A percentile compares a stretch with the other conserved stretches of the same genome.
Evolutionary conservation across 768 basidiomycete genomes (phyloP).

Genomic region (Atractiella rhizophila): DNA sequence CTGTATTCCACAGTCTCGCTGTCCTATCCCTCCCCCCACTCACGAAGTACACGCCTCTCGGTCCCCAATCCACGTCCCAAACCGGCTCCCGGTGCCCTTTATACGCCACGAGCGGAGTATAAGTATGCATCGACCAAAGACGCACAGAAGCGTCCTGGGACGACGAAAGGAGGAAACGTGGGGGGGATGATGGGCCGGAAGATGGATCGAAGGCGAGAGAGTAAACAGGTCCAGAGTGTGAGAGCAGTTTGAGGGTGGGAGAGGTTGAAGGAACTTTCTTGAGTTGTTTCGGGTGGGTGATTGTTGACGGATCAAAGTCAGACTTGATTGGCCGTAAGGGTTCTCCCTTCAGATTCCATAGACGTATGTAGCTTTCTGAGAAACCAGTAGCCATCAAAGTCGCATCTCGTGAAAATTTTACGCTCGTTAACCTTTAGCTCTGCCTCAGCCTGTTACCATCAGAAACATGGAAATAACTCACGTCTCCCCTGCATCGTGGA

Average conservation of each 20-base stretch:
- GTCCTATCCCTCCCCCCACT: conserved; percentile 82
- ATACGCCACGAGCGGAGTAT: conserved; percentile 77
- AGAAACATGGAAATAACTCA: conserved; percentile 23
- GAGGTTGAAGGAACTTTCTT: conserved; percentile 24
- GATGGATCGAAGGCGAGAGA: conserved; percentile 78
- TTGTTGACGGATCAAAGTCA: conserved; percentile 45
- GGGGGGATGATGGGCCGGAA: conserved; percentile 58
- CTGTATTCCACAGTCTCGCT: conserved; percentile 86
- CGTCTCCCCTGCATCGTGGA: conserved; percentile 92
- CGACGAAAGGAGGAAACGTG: conserved; percentile 64
- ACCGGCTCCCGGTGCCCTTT: conserved; percentile 90
- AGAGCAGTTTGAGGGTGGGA: conserved; percentile 79
- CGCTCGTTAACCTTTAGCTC: conserved; percentile 43
- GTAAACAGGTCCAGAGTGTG: conserved; percentile 91
- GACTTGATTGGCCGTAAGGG: conserved; percentile 50
- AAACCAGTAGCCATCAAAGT: conserved; percentile 86
- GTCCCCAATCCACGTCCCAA: conserved; percentile 98
- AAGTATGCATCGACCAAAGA: conserved; percentile 85
- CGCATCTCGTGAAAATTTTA: conserved; percentile 68
- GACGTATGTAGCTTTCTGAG: conserved; percentile 72
- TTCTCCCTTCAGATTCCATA: conserved; percentile 89
- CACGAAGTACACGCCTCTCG: conserved; percentile 94
- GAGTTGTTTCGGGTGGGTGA: conserved; percentile 32
- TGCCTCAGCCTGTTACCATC: background rate
- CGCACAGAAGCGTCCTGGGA: conserved; percentile 79